Percentiles rank a stretch among this genome's conserved stretches.
Conservation (phyloP, 176 grass and related monocot species). For the Ananas comosus region DNA sequence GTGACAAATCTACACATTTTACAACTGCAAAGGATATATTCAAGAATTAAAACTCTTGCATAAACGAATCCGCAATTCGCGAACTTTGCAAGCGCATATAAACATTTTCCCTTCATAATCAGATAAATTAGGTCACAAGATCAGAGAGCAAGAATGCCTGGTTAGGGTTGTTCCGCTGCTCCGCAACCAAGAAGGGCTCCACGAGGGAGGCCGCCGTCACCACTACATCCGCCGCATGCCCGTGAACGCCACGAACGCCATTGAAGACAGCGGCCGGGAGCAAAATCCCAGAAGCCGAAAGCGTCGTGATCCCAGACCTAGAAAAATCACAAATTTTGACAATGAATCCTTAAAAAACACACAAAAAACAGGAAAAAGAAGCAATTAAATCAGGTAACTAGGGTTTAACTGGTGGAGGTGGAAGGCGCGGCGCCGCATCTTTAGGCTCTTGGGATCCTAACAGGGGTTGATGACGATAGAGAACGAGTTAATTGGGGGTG, state of each 20-base stretch:
- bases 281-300: constrained; percentile 73
- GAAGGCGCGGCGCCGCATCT: constrained; percentile 88
- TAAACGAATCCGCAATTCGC: no score
- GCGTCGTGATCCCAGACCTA: constrained; percentile 72
- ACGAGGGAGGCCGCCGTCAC: constrained; percentile 23
- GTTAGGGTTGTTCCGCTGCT: constrained; percentile 25
- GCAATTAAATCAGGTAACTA: not conserved
- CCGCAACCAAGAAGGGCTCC: constrained; percentile 18
- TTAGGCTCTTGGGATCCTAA: constrained; percentile 87
- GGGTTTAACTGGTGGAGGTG: constrained; percentile 57
- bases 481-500: not conserved
- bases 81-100: no score
- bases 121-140: not conserved
- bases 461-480: constrained; percentile 13
- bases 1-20: no score
- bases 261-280: constrained; percentile 41
- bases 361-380: not conserved
- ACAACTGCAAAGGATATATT: no score
- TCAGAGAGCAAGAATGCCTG: constrained; percentile 21
- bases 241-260: constrained; percentile 33
- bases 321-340: constrained; percentile 13
- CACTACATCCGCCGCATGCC: constrained; percentile 38
- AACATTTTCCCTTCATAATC: not conserved
- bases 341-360: not conserved
- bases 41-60: no score